A percentile compares a stretch with the other conserved stretches of the same genome.
These are phyloP conservation scores for Albophoma yamanashiensis DNA, from an alignment of 2,329 filamentous ascomycete species.

Conservation along the genomic window DNA sequence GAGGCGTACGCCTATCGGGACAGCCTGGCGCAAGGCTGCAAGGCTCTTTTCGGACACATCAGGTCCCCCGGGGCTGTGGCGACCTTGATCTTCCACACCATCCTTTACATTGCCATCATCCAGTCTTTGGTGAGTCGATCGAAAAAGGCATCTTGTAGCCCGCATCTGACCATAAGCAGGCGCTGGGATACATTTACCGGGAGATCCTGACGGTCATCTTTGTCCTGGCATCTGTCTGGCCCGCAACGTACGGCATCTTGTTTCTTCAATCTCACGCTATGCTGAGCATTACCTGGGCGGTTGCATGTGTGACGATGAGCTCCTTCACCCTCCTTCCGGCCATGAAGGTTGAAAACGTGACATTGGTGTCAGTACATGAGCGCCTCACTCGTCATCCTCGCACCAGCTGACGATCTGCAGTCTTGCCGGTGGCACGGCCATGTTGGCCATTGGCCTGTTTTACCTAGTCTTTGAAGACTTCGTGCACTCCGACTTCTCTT, in stretches of 20 bases:
- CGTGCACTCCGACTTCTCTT: slow-evolving; percentile 34
- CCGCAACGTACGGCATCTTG: slow-evolving; percentile 56
- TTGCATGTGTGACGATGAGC: slow-evolving; percentile 76
- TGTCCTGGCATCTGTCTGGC: slow-evolving; percentile 68
- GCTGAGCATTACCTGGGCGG: slow-evolving; percentile 60
- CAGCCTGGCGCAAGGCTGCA: slow-evolving; percentile 56
- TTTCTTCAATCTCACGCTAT: slow-evolving; percentile 59
- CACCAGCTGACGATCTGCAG: slow-evolving; percentile 28
- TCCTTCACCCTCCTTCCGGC: slow-evolving; percentile 82
- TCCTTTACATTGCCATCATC: slow-evolving; percentile 63
- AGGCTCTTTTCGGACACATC: slow-evolving; percentile 59
- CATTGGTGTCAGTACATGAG: slow-evolving; percentile 51
- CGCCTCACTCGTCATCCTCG: too few relatives aligned
- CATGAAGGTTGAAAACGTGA: slow-evolving; percentile 70
- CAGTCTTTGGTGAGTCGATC: slow-evolving; percentile 56
- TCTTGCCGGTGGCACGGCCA: slow-evolving; percentile 63
- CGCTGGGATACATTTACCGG: slow-evolving; percentile 83
- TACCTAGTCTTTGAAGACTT: slow-evolving; percentile 74
- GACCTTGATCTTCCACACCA: slow-evolving; percentile 50
- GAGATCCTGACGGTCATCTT: slow-evolving; percentile 80
- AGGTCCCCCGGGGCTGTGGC: slow-evolving; percentile 45
- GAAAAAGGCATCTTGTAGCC: not conserved
- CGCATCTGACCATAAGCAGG: slow-evolving; percentile 35
- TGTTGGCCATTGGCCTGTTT: slow-evolving; percentile 63
- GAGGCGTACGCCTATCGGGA: slow-evolving; percentile 73